These are phyloP conservation scores for Lachnellula occidentalis DNA, from an alignment of 2,329 filamentous ascomycete genomes.

Conservation along the genomic window DNA sequence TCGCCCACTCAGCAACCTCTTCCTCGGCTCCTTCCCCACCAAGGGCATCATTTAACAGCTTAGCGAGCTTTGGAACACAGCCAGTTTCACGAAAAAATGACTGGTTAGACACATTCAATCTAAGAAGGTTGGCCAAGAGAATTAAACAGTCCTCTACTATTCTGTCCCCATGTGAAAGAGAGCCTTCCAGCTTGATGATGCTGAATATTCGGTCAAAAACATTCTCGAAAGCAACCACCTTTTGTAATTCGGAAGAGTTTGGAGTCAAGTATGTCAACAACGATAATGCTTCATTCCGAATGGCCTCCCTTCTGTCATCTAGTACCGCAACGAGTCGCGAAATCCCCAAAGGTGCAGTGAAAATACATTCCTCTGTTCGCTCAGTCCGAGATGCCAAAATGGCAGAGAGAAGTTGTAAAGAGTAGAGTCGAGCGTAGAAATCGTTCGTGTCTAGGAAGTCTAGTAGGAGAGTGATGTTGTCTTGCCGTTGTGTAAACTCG, in stretches of 20 bases:
- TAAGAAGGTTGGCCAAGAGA: slow-evolving; percentile 80
- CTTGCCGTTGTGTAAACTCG: slow-evolving; percentile 95
- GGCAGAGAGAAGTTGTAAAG: slow-evolving; percentile 80
- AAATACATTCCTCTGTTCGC: slow-evolving; percentile 89
- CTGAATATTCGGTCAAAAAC: slow-evolving; percentile 83
- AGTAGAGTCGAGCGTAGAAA: slow-evolving; percentile 88
- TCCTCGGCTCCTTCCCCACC: slow-evolving; percentile 48
- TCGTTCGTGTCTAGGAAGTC: slow-evolving; percentile 82
- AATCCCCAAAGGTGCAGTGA: slow-evolving; percentile 82
- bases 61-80: slow-evolving; percentile 66
- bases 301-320: slow-evolving; percentile 78
- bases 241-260: slow-evolving; percentile 82
- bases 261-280: slow-evolving; percentile 85
- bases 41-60: slow-evolving; percentile 58
- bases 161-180: slow-evolving; percentile 74
- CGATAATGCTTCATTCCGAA: slow-evolving; percentile 82
- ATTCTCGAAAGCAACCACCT: slow-evolving; percentile 91
- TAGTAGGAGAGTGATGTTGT: slow-evolving; percentile 88
- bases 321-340: slow-evolving; percentile 78
- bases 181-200: slow-evolving; percentile 77
- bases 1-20: slow-evolving; percentile 66
- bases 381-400: slow-evolving; percentile 83
- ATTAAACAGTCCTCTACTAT: slow-evolving; percentile 91
- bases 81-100: slow-evolving; percentile 89
- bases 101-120: slow-evolving; percentile 86